Conservation (phyloP, 1,284 basidiomycete genomes). For the Spongiforma sp. region DNA sequence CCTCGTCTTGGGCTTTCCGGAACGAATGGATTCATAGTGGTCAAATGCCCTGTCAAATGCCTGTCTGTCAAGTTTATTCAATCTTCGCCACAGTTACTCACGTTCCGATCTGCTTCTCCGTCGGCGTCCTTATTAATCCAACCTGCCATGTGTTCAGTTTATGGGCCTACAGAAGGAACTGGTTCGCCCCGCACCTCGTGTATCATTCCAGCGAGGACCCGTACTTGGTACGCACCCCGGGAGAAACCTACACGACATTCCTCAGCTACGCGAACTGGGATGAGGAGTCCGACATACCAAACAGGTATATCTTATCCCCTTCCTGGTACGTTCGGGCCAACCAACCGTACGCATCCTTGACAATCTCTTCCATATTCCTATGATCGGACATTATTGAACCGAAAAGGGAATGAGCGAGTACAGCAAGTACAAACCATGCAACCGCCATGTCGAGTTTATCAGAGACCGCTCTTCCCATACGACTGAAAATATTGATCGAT, state of each 20-base stretch:
- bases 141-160: constrained; percentile 8
- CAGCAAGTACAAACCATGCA: constrained; percentile 26
- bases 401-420: too few species aligned
- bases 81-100: neutral
- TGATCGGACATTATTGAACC: constrained; percentile 9
- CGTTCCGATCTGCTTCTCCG: constrained; percentile 23
- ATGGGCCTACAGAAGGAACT: neutral
- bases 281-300: constrained; percentile 35
- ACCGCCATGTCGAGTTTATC: constrained; percentile 29
- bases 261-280: neutral
- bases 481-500: constrained; percentile 14
- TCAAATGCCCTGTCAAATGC: constrained; percentile 38
- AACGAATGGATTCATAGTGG: constrained; percentile 30
- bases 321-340: constrained; percentile 41
- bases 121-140: constrained; percentile 18
- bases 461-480: constrained; percentile 9
- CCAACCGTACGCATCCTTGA: constrained; percentile 46
- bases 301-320: constrained; percentile 48
- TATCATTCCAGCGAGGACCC: constrained; percentile 45
- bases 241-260: constrained; percentile 43
- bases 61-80: neutral
- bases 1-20: constrained; percentile 1
- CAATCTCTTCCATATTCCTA: constrained; percentile 35
- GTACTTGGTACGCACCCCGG: constrained; percentile 47
- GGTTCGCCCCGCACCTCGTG: constrained; percentile 28